Evolutionary conservation across 495 filamentous ascomycete species (phyloP), one percentile per base, ranked within the genome.

Genomic region (Bacidia gigantensis): DNA sequence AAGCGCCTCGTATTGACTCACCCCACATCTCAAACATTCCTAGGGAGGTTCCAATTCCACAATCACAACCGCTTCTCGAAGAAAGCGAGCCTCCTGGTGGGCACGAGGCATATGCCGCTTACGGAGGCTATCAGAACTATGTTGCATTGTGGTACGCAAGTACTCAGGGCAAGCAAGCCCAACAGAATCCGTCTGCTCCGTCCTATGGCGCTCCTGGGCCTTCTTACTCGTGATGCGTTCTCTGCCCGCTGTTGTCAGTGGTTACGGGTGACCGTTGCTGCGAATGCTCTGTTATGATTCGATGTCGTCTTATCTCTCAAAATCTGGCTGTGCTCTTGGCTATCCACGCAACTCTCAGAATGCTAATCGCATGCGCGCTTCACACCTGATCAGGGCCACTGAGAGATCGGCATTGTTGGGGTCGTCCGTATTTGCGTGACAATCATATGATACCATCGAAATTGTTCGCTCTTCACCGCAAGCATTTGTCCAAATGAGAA

Each of bases 61-160:
- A 63, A 56, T 14, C 63, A 20, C 64, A 67, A 58, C 51, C 62
- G 20, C 64, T 60, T 42, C 72, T 78, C 57, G 46, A 47, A 24
- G 39, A 26, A 18, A 48, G 39, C 50, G 61, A 66, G 45, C 54
- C 65, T 29, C 60, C 67, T n/a, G 83, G 82, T 11, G 83, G 81
- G 12, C 68, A 68, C 41, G 57, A 66, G 20, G 79, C 83, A 1
- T 84, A 83, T 63, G 81, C 81, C 26, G 65, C 71, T 18, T 84
- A 78, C 64, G 81, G 81, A 35, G 81, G 81, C 46, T 82, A 83
- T 60, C 65, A 81, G 48, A 72, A 72, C 47, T 82, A 82, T 58
- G 54, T 76, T 10, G 73, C 77, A n/a, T 64, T 81, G 51, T 84
- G 79, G 78, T 82, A 82, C 62, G 72, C 76, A 45, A 69, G 70